Base-by-base conservation (phyloP, 2,329 filamentous ascomycete species). In the Hymenoscyphus linearis region DNA sequence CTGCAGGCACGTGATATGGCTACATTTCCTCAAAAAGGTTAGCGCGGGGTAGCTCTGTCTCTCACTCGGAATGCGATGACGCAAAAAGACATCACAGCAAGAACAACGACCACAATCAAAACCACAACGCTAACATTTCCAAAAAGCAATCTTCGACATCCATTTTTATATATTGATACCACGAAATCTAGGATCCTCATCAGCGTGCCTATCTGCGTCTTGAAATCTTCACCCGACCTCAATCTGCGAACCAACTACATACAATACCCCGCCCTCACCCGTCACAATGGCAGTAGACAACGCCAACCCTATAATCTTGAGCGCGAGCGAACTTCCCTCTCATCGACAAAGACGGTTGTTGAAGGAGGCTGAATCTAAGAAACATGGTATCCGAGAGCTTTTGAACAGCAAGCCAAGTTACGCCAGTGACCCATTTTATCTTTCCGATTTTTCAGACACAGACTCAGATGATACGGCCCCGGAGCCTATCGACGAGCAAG, bases 401-500 rank as follows among this genome's bases (percentile, higher is more conserved):
- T 63, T 72, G 60, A 60, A 65, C 58, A 66, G 65, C 27, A 68
- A 66, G 44, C 69, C 72, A 26, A 65, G 62, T 55, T 73, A 72
- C 60, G 60, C 65, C 4, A 59, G 68, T 55, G 73, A 75, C 63
- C 74, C 73, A 16, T 74, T 73, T 60, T 72, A 72, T 58, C 60
- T 69, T 59, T 71, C 69, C 53, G 72, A 72, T 47, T 67, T 67
- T 55, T 71, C 70, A 44, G 70, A 73, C 55, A 64, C 68, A 36
- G 70, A 73, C 47, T 71, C 71, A 3, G 84, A 86, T 61, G 84
- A 87, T 62, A 81, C 85, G 55, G 78, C 80, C 1, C 80, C 86
- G 37, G 93, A 98, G 69, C 89, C 90, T 61, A 96, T 99, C 68
- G 95, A 99, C 73, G 91, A 96, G 74, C 95, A 97, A 75, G 95